Base-by-base conservation (phyloP, 164 flowering plant species). In the Magnolia officinalis region DNA sequence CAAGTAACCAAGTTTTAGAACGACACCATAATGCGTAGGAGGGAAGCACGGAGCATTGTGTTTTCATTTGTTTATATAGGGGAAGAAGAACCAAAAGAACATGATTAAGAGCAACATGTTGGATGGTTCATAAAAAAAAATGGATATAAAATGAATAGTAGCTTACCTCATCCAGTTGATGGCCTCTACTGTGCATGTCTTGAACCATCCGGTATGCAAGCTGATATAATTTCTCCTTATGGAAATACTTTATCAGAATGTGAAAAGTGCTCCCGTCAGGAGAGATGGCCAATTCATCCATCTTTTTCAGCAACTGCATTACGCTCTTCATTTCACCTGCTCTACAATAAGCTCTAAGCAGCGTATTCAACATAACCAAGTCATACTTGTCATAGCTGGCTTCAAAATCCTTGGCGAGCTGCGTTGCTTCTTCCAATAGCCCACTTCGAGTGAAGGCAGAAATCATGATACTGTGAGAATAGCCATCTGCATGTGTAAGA, bases 261-360 rank as follows among this genome's bases (percentile, higher is more conserved):
- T 87, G 83, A 72, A 87, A 94, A 31, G 98, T 94, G 58, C 86
- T 89, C 76, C 84, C 71, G 79, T 94, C 97, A 78, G 98, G 98
- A 84, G 84, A 88, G 70, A 94, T 90, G 74, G 88, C 81, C 67
- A 85, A 84, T 63, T 89, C 91, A 82, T 94, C 97, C 98, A 94
- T 91, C 81, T 89, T 94, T 81, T 78, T 87, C 87, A 94, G 77
- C 76, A 81, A 80, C 80, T 82, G 88, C 96, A 92, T 92, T 8
- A 94, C 97, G 79, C 88, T 83, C 61, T 89, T 91, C 97, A 94
- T 92, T 76, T 92, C 96, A 63, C 98, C 93, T 64, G 86, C 87
- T 87, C 88, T 86, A 83, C 98, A 94, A 77, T 90, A 91, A 51
- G 97, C 95, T 78, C 92, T 86, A 37, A 94, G 92, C 87, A 92